These are phyloP conservation scores for Stereum hirsutum DNA, from an alignment of 1,284 basidiomycete species.

Conservation along the genomic window DNA sequence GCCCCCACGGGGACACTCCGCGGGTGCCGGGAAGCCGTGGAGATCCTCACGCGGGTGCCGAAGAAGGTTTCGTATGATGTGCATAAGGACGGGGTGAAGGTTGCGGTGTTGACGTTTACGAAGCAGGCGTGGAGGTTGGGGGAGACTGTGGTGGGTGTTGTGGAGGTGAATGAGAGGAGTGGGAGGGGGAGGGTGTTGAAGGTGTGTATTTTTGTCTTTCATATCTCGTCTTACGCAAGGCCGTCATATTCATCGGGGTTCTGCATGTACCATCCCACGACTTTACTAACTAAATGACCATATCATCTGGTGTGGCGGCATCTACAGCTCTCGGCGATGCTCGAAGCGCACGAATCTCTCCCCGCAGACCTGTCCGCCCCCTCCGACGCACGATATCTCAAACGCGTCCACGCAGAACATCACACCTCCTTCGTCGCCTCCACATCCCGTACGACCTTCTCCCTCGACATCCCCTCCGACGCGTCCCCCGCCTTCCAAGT, in stretches of 20 bases:
- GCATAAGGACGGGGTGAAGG: constrained; percentile 79
- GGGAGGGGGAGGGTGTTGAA: constrained; percentile 62
- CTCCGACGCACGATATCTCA: constrained; percentile 31
- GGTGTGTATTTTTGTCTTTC: constrained; percentile 30
- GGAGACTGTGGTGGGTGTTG: constrained; percentile 81
- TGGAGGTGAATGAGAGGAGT: constrained; percentile 70
- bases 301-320: not conserved
- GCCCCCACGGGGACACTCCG: constrained; percentile 41
- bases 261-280: too few species aligned
- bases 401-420: constrained; percentile 76
- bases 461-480: constrained; percentile 84
- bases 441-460: constrained; percentile 70
- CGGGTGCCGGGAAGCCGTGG: constrained; percentile 84
- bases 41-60: constrained; percentile 81
- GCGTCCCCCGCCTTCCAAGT: constrained; percentile 78
- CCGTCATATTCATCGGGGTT: too few species aligned
- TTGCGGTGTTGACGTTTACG: constrained; percentile 84
- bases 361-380: constrained; percentile 43
- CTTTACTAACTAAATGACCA: constrained; percentile 1
- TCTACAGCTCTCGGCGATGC: constrained; percentile 71
- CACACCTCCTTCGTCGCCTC: constrained; percentile 67
- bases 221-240: too few species aligned
- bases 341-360: constrained; percentile 80
- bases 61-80: constrained; percentile 93
- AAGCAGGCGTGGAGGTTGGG: constrained; percentile 86